Evolutionary conservation across 306 rosid species (phyloP), one percentile per base, ranked within the genome.

Genomic region (Lotus japonicus): DNA sequence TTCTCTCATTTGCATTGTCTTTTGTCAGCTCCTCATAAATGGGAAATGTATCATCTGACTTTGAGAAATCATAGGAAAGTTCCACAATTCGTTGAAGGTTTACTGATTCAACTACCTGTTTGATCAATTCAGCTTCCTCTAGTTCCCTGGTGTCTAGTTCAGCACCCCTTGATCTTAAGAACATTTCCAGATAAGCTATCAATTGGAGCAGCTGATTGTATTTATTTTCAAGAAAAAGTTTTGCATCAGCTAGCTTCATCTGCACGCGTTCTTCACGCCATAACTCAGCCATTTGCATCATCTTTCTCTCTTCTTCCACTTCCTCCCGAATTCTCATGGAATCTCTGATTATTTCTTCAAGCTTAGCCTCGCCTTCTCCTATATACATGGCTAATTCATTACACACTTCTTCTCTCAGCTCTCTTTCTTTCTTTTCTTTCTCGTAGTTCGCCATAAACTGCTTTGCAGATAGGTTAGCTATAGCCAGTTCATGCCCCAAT

Each of bases 231-330:
- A 87, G 76, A 35, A 84, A 57, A 39, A 78, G 28, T 73, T 82
- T 86, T 35, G 92, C 97, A 44, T 90, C 97, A 1, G 9, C 16
- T 49, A 90, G 52, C 84, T 85, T 90, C 97, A 87, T 84, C 71
- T 85, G 95, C 49, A 75, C 77, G 5, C 79, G 85, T 61, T 85
- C 97, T 77, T 90, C 95, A 8, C 97, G 95, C 89, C 81, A 85
- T 46, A 64, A 74, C 64, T 85, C 84, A 4, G 83, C 81, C 73
- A 84, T 74, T 77, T 79, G 81, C 68, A 81, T 41, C 97, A 84
- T 87, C 44, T 77, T 76, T 71, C 85, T 84, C 77, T 90, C 97
- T 73, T 90, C 88, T 57, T 80, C 89, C 48, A 79, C 35, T 75
- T 85, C 92, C 54, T 74, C 74, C 1, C 58, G 36, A 33, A 77